These are phyloP conservation scores for Clonostachys chloroleuca DNA, from an alignment of 2,329 filamentous ascomycete genomes.

Conservation along the genomic window DNA sequence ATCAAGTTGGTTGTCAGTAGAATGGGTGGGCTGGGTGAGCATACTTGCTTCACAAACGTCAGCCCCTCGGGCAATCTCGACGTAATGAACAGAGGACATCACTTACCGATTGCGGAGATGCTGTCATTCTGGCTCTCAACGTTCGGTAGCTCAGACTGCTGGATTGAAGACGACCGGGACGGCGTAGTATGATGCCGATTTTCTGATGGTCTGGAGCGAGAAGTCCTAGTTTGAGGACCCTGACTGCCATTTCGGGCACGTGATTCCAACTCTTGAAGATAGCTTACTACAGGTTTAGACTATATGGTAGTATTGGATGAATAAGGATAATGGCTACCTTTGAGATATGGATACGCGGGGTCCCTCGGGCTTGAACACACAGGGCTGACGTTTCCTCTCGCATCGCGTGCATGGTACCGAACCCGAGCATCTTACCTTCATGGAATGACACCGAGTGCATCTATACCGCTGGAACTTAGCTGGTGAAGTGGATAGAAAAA, in stretches of 20 bases:
- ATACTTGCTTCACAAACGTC: neutral
- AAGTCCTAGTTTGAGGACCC: neutral
- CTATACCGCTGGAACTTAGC: neutral
- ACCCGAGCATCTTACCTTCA: conserved; percentile 4
- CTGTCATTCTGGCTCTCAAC: neutral
- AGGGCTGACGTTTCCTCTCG: conserved; percentile 1
- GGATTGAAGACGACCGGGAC: neutral
- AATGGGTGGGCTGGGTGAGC: neutral
- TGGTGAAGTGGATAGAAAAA: no score
- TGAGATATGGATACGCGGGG: conserved; percentile 1
- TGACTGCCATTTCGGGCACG: neutral
- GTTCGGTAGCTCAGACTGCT: neutral
- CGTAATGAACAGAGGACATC: no score
- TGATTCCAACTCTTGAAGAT: neutral
- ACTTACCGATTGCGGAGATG: neutral
- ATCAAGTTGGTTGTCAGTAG: neutral
- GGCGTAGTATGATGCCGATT: neutral
- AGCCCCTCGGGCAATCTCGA: neutral
- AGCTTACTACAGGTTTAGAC: neutral
- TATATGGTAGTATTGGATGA: neutral
- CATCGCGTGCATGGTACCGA: conserved; percentile 1
- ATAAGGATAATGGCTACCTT: neutral
- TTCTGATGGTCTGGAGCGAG: neutral
- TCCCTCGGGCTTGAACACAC: conserved; percentile 2
- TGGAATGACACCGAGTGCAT: conserved; percentile 2